Evolutionary conservation across 495 filamentous ascomycete genomes (phyloP).

Genomic region (Jackrogersella multiformis): DNA sequence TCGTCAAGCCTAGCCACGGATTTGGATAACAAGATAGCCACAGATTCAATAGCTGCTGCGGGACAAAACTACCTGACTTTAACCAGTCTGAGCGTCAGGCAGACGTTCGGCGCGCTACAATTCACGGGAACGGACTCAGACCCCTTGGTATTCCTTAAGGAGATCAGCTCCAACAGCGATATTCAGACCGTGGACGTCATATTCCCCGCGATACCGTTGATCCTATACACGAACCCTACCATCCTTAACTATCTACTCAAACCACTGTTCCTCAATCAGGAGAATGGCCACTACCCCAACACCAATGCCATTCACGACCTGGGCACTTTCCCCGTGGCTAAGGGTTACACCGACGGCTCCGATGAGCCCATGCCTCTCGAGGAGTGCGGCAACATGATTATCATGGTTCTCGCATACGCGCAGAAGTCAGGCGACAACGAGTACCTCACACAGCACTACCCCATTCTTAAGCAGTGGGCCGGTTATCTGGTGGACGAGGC

Average conservation of each 20-base stretch:
- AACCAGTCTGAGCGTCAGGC: constrained; percentile 82
- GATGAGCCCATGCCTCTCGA: constrained; percentile 96
- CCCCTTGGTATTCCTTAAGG: constrained; percentile 89
- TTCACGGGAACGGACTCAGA: constrained; percentile 81
- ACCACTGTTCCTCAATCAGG: constrained; percentile 88
- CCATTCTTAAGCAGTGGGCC: constrained; percentile 86
- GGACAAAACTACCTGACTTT: constrained; percentile 81
- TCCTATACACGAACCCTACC: constrained; percentile 85
- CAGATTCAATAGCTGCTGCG: constrained; percentile 73
- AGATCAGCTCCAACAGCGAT: constrained; percentile 94
- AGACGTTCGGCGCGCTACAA: constrained; percentile 85
- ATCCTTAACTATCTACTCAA: constrained; percentile 88
- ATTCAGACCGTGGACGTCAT: constrained; percentile 97
- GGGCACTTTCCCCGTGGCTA: constrained; percentile 91
- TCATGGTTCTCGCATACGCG: constrained; percentile 78
- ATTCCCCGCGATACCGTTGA: constrained; percentile 89
- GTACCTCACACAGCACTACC: constrained; percentile 67
- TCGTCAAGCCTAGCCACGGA: constrained; percentile 63
- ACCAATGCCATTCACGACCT: constrained; percentile 90
- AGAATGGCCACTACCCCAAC: constrained; percentile 90
- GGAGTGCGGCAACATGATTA: constrained; percentile 95
- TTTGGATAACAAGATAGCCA: constrained; percentile 73
- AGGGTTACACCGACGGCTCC: constrained; percentile 81
- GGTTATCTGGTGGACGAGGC: constrained; percentile 83
- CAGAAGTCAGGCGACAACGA: constrained; percentile 54